A percentile compares a stretch with the other conserved stretches of the same genome.
phyloP scores from a whole-genome alignment of 768 basidiomycete genomes.

The Dioszegia hungarica region DNA sequence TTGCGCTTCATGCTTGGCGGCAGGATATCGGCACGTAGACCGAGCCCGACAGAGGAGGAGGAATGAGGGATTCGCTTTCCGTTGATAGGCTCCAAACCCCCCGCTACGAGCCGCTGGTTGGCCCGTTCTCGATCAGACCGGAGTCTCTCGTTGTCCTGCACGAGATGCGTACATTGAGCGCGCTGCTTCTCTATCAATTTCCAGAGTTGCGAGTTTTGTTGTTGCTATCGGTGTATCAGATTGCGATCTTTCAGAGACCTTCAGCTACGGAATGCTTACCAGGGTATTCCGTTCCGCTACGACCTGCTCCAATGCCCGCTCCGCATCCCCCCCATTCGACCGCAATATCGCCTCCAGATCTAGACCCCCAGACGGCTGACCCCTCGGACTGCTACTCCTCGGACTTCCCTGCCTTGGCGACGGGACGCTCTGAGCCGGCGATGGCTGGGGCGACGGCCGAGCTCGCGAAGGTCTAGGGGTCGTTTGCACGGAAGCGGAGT shows the following conservation, averaged over 20 bases:
- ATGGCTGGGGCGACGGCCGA: conserved; percentile 2
- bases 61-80: conserved; percentile 26
- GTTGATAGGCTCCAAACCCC: conserved; percentile 24
- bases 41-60: conserved; percentile 27
- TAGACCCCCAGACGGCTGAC: conserved; percentile 10
- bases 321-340: conserved; percentile 28
- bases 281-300: conserved; percentile 75
- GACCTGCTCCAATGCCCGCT: conserved; percentile 66
- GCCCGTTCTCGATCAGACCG: conserved; percentile 71
- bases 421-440: not conserved
- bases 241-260: no score
- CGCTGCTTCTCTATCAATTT: conserved; percentile 91
- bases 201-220: conserved; percentile 86
- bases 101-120: conserved; percentile 23
- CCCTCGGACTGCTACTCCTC: conserved; percentile 14
- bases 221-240: not conserved
- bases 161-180: conserved; percentile 68
- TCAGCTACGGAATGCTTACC: conserved; percentile 25
- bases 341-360: conserved; percentile 36
- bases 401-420: conserved; percentile 13
- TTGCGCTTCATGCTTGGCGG: conserved; percentile 27
- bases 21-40: conserved; percentile 18
- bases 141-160: conserved; percentile 80
- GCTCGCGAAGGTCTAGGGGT: not conserved
- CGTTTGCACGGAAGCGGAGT: not conserved